phyloP scores from a whole-genome alignment of 2,329 filamentous ascomycete species.

The Cladophialophora yegresii region DNA sequence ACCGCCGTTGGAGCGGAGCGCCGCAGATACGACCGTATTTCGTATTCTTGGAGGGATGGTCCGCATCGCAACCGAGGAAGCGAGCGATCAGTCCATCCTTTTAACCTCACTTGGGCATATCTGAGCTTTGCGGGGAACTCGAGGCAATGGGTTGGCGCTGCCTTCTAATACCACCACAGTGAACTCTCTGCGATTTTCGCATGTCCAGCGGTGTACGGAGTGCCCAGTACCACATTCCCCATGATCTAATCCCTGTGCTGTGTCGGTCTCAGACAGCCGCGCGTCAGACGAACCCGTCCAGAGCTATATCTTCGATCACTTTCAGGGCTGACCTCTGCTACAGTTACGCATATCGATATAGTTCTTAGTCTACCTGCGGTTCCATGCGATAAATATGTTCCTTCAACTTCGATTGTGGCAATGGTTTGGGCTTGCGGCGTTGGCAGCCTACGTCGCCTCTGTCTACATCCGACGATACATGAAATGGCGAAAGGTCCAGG shows the following conservation, averaged over 20 bases:
- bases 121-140: neutral
- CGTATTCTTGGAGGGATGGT: neutral
- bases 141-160: neutral
- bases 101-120: neutral
- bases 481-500: conserved; percentile 23
- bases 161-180: neutral
- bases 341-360: neutral
- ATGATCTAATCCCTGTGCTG: neutral
- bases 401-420: conserved; percentile 26
- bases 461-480: conserved; percentile 28
- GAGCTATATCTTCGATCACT: neutral
- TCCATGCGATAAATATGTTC: conserved; percentile 17
- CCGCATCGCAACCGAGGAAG: neutral
- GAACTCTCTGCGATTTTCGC: neutral
- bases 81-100: neutral
- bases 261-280: neutral
- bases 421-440: conserved; percentile 13
- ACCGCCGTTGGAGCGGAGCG: too few relatives aligned
- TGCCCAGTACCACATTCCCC: neutral
- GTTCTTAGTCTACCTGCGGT: neutral
- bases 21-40: neutral
- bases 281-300: neutral
- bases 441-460: conserved; percentile 20
- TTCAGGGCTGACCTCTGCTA: neutral
- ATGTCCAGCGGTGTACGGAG: neutral